Evolutionary conservation across 2,329 filamentous ascomycete genomes (phyloP).

Genomic region (Hyphodiscus sp.): DNA sequence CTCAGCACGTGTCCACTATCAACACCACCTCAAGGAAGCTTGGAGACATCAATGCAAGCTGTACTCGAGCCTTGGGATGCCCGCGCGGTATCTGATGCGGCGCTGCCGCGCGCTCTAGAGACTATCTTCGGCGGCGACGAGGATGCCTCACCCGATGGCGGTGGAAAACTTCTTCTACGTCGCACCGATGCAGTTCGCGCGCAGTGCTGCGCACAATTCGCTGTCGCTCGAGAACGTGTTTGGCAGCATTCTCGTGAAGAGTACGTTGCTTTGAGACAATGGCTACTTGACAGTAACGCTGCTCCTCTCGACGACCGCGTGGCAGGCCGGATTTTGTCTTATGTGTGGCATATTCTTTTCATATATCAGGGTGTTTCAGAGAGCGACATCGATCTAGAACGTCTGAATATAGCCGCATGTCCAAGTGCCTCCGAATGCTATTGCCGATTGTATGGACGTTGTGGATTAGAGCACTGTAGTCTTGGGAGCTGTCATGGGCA

Average conservation of each 20-base stretch:
- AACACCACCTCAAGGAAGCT: slow-evolving; percentile 34
- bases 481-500: slow-evolving; percentile 18
- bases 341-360: slow-evolving; percentile 44
- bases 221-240: slow-evolving; percentile 41
- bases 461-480: slow-evolving; percentile 14
- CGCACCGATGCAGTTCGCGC: slow-evolving; percentile 37
- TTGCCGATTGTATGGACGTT: slow-evolving; percentile 22
- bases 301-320: slow-evolving; percentile 37
- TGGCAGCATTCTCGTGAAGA: slow-evolving; percentile 42
- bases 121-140: slow-evolving; percentile 33
- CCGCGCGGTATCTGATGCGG: slow-evolving; percentile 33
- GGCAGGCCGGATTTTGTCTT: slow-evolving; percentile 40
- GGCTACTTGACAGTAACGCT: slow-evolving; percentile 40
- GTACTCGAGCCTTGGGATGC: slow-evolving; percentile 37
- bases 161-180: slow-evolving; percentile 29
- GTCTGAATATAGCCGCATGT: slow-evolving; percentile 18
- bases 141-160: slow-evolving; percentile 29
- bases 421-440: slow-evolving; percentile 20
- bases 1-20: slow-evolving; percentile 33
- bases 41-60: slow-evolving; percentile 35
- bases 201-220: slow-evolving; percentile 52
- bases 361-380: slow-evolving; percentile 18
- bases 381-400: slow-evolving; percentile 11
- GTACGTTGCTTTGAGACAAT: slow-evolving; percentile 46
- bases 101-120: slow-evolving; percentile 31